phyloP scores from a whole-genome alignment of 257 asterid genomes.

The Craterostigma plantagineum region DNA sequence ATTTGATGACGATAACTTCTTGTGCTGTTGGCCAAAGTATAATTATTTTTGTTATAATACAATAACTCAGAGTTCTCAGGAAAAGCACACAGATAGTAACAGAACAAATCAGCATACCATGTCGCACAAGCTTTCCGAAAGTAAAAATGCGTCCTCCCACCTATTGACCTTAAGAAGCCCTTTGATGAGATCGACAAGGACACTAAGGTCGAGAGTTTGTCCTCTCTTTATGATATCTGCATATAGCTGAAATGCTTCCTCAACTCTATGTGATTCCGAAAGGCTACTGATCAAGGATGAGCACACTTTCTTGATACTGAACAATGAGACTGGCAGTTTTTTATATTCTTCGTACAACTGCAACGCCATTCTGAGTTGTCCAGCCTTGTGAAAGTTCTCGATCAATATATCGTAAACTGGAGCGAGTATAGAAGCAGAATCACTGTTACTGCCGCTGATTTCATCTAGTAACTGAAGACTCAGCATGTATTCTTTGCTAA shows the following conservation, averaged over 20 bases:
- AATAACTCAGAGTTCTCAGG: too few relatives aligned
- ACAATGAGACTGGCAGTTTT: slow-evolving; percentile 16
- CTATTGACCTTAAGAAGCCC: slow-evolving; percentile 40
- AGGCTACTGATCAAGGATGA: slow-evolving; percentile 49
- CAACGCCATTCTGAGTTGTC: slow-evolving; percentile 59
- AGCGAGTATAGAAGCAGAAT: slow-evolving; percentile 26
- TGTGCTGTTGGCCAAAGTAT: too few relatives aligned
- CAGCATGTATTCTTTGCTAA: slow-evolving; percentile 45
- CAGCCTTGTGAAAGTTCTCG: slow-evolving; percentile 60
- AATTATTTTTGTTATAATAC: too few relatives aligned
- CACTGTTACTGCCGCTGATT: slow-evolving; percentile 18
- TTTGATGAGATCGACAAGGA: slow-evolving; percentile 44
- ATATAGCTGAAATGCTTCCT: slow-evolving; percentile 52
- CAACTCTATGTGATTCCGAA: slow-evolving; percentile 31
- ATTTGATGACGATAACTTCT: too few relatives aligned
- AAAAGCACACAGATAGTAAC: too few relatives aligned
- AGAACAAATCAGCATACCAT: slow-evolving; percentile 26
- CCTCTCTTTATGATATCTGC: slow-evolving; percentile 40
- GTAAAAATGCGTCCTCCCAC: slow-evolving; percentile 67
- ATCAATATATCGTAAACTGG: slow-evolving; percentile 58
- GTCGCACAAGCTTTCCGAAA: slow-evolving; percentile 51
- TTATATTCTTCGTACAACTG: slow-evolving; percentile 49
- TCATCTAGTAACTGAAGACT: slow-evolving; percentile 60
- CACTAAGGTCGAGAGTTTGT: slow-evolving; percentile 37
- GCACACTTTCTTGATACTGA: slow-evolving; percentile 19